These are phyloP conservation scores for Arachis hypogaea DNA, from an alignment of 306 rosid species.

Conservation along the genomic window DNA sequence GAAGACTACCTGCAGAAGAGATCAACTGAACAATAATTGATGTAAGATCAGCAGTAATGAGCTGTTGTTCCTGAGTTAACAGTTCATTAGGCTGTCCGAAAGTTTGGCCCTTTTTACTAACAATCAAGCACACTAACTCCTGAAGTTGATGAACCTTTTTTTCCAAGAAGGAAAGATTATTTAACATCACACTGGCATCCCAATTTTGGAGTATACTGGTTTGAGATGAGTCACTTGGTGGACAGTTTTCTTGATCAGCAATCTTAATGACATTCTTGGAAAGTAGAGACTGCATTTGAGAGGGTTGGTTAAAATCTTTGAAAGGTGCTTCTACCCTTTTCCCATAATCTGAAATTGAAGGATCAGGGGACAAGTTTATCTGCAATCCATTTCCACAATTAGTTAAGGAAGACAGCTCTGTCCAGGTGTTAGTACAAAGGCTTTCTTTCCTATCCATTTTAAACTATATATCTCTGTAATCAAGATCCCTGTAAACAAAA, in stretches of 20 bases:
- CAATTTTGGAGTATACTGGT: slow-evolving; percentile 54
- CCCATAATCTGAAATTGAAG: slow-evolving; percentile 53
- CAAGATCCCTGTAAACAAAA: slow-evolving; percentile 42
- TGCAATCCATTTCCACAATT: slow-evolving; percentile 40
- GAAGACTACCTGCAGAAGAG: slow-evolving; percentile 84
- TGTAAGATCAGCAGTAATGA: slow-evolving; percentile 75
- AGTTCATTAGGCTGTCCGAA: slow-evolving; percentile 61
- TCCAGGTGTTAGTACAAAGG: slow-evolving; percentile 54
- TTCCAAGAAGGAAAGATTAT: slow-evolving; percentile 68
- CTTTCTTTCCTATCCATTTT: slow-evolving; percentile 62
- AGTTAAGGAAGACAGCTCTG: slow-evolving; percentile 42
- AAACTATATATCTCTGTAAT: slow-evolving; percentile 30
- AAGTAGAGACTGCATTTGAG: slow-evolving; percentile 39
- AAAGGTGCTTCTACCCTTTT: slow-evolving; percentile 49
- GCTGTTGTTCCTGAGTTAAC: slow-evolving; percentile 71
- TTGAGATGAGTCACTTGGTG: slow-evolving; percentile 42
- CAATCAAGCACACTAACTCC: slow-evolving; percentile 67
- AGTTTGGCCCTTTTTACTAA: slow-evolving; percentile 49
- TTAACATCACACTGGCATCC: slow-evolving; percentile 71
- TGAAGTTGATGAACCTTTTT: slow-evolving; percentile 81
- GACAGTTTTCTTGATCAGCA: slow-evolving; percentile 47
- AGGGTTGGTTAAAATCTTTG: slow-evolving; percentile 52
- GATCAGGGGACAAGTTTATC: slow-evolving; percentile 42
- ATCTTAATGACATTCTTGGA: slow-evolving; percentile 42
- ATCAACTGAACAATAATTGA: slow-evolving; percentile 78